These are phyloP conservation scores for Phellinidium pouzarii DNA, from an alignment of 1,284 basidiomycete species.

Conservation along the genomic window DNA sequence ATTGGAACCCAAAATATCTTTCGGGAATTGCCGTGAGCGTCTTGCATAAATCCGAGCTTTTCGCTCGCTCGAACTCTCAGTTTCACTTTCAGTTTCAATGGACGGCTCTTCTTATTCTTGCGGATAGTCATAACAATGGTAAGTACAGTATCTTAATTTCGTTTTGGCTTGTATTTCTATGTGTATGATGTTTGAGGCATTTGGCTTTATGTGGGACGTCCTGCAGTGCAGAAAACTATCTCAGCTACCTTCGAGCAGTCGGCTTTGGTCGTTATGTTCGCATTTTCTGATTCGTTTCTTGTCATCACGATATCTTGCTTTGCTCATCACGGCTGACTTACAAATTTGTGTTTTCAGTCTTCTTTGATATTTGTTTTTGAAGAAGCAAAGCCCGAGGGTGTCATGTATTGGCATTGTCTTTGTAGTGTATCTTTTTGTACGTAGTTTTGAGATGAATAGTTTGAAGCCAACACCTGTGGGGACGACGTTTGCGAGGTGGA, in stretches of 20 bases:
- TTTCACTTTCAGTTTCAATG: background rate
- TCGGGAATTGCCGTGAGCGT: background rate
- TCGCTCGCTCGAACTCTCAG: constrained; percentile 1
- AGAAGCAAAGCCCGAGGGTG: too few species aligned
- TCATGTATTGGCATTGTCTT: too few species aligned
- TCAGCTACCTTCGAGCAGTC: constrained; percentile 54
- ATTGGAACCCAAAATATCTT: too few species aligned
- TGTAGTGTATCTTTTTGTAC: too few species aligned
- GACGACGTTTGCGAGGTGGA: too few species aligned
- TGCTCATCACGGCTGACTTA: background rate
- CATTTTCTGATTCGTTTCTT: constrained; percentile 11
- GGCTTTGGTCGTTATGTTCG: constrained; percentile 33
- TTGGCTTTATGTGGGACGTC: constrained; percentile 75
- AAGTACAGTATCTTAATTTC: background rate
- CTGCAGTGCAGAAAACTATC: constrained; percentile 53
- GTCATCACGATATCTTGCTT: background rate
- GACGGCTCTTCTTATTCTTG: background rate
- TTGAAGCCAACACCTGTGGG: too few species aligned
- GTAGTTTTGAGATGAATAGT: too few species aligned
- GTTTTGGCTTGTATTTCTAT: constrained; percentile 6
- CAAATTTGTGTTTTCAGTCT: constrained; percentile 1
- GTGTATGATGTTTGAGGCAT: constrained; percentile 83
- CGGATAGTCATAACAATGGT: background rate
- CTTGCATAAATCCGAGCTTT: background rate
- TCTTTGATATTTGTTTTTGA: too few species aligned